These are phyloP conservation scores for Rhizopogon parksii DNA, from an alignment of 1,284 basidiomycete species.

Conservation along the genomic window DNA sequence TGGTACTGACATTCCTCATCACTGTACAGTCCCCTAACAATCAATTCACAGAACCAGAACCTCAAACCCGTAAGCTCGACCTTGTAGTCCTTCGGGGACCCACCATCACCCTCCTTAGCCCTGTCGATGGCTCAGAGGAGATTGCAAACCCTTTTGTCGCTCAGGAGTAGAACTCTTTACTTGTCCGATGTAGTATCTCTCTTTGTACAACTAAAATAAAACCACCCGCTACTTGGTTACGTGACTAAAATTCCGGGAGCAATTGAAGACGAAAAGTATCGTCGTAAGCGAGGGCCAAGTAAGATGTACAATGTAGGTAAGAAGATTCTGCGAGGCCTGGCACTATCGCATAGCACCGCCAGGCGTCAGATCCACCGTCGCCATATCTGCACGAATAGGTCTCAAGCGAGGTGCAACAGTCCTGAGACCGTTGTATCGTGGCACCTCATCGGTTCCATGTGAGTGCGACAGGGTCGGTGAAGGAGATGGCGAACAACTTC, in stretches of 20 bases:
- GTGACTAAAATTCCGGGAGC: constrained; percentile 6
- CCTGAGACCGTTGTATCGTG: constrained; percentile 6
- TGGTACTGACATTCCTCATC: constrained; percentile 36
- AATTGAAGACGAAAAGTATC: constrained; percentile 11
- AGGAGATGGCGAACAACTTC: constrained; percentile 39
- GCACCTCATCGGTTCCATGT: constrained; percentile 1
- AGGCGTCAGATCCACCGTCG: constrained; percentile 14
- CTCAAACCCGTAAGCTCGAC: constrained; percentile 64
- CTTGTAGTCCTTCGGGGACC: constrained; percentile 87
- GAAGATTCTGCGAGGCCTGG: background rate
- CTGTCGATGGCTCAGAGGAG: constrained; percentile 88
- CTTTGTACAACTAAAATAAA: background rate
- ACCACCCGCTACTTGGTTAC: constrained; percentile 8
- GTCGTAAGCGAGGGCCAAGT: background rate
- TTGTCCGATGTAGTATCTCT: background rate
- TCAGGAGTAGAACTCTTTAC: constrained; percentile 33
- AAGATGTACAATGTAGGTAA: background rate
- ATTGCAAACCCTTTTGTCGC: constrained; percentile 77
- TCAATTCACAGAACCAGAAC: constrained; percentile 50
- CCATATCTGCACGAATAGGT: constrained; percentile 8
- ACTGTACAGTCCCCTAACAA: background rate
- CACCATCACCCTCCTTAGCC: constrained; percentile 87
- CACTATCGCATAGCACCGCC: constrained; percentile 4
- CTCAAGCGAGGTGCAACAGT: constrained; percentile 2
- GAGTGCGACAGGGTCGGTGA: constrained; percentile 23